Base-by-base conservation (phyloP, 1,284 basidiomycete genomes). In the Heterobasidion irregulare region DNA sequence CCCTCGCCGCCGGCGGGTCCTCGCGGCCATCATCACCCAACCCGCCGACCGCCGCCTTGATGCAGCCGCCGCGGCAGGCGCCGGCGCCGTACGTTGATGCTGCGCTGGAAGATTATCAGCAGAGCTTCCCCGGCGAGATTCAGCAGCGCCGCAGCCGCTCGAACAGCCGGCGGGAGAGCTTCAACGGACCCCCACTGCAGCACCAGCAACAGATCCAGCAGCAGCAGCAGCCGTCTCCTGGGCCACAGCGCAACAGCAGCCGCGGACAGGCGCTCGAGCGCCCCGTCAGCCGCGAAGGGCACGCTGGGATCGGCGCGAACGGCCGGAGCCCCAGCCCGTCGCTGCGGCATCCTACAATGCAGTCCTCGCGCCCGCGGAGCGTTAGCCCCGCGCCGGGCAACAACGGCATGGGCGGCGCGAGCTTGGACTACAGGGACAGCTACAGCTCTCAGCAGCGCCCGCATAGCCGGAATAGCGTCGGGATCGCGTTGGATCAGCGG, bases 101-200 rank as follows among this genome's bases (percentile, higher is more conserved):
- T n/a, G 85, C 94, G 2, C 68, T 94, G 8, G 76, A 75, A 5
- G 79, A 84, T 59, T 97, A 97, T 64, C 81, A 86, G 15, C 92
- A 94, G 64, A 84, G 87, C 0, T 82, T 98, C 68, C 94, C 94
- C 1, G 92, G 92, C 2, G 94, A 98, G 69, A 76, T 85, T 19
- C 82, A 80, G 72, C 61, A 70, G 32, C 65, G 74, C 48, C 53
- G 61, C 10, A 82, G 79, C 59, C 68, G 73, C 26, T 73, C 75
- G 53, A 74, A 74, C 61, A 76, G 79, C 65, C 70, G 77, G 60
- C 59, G 54, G 32, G 56, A 45, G n/a, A 61, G 60, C 52, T 61
- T 53, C 59, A 66, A 55, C 73, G 66, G 52, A 63, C 54, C 70
- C 62, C 48, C 63, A 59, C 54, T 56, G 62, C 44, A 61, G 58